Base-by-base conservation (phyloP, 2,329 filamentous ascomycete species). In the Sarocladium oryzae region DNA sequence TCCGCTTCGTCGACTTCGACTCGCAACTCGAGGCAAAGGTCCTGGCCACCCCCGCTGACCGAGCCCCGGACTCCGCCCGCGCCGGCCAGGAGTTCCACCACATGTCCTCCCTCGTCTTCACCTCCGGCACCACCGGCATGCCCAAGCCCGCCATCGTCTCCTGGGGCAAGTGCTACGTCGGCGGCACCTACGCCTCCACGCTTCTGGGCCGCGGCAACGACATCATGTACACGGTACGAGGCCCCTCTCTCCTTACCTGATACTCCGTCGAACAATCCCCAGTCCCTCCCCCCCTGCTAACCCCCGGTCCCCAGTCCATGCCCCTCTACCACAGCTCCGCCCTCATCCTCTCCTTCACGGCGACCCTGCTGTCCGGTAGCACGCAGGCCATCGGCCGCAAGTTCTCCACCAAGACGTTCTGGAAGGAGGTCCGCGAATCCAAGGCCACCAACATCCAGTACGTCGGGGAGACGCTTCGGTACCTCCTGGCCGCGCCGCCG, bases 261-360 rank as follows among this genome's bases (percentile, higher is more conserved):
- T n/a, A n/a, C n/a, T n/a, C n/a, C n/a, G n/a, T n/a, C n/a, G n/a
- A n/a, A n/a, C 3, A 20, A n/a, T 9, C 23, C 9, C 1, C 30
- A 88, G 84, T 85, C 85, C 52, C 95, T 96, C 88, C 90, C 90
- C 0, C 75, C 95, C 6, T 95, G 95, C 63, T 8, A 21, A 21
- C 36, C 7, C 26, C 28, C 3, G 20, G n/a, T 9, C 23, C 9
- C 1, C 30, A 88, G 84, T 85, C 85, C 52, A 95, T 96, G 88
- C 90, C 90, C 0, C 75, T 96, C 6, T 95, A 96, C 63, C 90
- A 96, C 70, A 85, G 86, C 36, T 89, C 89, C 0, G 90, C 87
- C 11, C 72, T 81, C 4, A 59, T 93, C 6, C 75, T 95, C 38
- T 88, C 85, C 21, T 79, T 91, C 52, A 66, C 76, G 45, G 73